These are phyloP conservation scores for Ustilago bromivora DNA, from an alignment of 1,284 basidiomycete genomes.

Conservation along the genomic window DNA sequence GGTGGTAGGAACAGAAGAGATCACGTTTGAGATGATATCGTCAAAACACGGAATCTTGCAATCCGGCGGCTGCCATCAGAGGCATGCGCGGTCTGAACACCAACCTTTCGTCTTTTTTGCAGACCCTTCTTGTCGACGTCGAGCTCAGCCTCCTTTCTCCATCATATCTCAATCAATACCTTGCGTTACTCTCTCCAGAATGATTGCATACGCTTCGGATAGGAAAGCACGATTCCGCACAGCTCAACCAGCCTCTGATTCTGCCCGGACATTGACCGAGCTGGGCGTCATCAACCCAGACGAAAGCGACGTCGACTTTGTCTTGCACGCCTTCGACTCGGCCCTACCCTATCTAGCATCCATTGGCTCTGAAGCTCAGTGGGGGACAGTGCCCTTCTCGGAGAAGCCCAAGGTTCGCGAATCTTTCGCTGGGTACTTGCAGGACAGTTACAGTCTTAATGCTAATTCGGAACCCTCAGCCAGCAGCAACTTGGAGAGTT, in stretches of 20 bases:
- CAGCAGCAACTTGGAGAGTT: background rate
- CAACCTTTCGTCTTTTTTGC: background rate
- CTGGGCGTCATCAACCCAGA: slow-evolving; percentile 24
- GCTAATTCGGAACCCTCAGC: background rate
- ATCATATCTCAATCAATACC: background rate
- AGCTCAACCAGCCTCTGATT: slow-evolving; percentile 23
- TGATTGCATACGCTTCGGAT: slow-evolving; percentile 14
- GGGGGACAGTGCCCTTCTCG: slow-evolving; percentile 46
- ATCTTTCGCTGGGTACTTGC: slow-evolving; percentile 12
- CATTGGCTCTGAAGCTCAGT: slow-evolving; percentile 51
- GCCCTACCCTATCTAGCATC: slow-evolving; percentile 48
- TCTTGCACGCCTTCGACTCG: slow-evolving; percentile 48
- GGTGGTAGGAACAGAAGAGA: no score
- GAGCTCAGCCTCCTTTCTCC: background rate
- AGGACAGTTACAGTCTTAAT: slow-evolving; percentile 18
- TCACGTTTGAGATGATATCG: slow-evolving; percentile 2
- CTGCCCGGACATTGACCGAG: slow-evolving; percentile 4
- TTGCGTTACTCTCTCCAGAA: background rate
- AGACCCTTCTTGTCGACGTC: background rate
- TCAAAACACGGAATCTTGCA: background rate
- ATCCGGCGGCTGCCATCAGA: background rate
- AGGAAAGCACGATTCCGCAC: slow-evolving; percentile 9
- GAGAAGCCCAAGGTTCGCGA: slow-evolving; percentile 8
- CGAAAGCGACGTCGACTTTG: slow-evolving; percentile 44
- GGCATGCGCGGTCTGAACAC: slow-evolving; percentile 12